Evolutionary conservation across 257 asterid genomes (phyloP).

Genomic region (Catharanthus roseus): DNA sequence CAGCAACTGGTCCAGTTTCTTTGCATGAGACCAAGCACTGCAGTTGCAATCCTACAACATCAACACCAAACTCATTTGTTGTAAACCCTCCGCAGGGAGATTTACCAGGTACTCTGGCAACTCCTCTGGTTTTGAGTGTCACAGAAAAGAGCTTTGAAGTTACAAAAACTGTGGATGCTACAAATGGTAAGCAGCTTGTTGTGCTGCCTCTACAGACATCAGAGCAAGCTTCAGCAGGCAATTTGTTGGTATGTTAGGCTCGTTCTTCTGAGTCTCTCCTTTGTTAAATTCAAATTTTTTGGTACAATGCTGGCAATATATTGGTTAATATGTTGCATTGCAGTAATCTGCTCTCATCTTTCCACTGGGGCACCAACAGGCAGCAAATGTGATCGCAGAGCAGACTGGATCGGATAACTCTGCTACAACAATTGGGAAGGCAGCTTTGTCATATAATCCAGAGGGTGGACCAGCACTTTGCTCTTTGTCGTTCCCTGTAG

Average conservation of each 20-base stretch:
- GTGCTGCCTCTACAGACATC: constrained; percentile 39
- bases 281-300: not conserved
- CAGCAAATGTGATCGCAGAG: constrained; percentile 24
- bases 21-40: constrained; percentile 21
- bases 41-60: constrained; percentile 23
- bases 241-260: constrained; percentile 35
- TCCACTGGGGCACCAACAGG: constrained; percentile 34
- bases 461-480: constrained; percentile 23
- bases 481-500: constrained; percentile 28
- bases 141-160: constrained; percentile 35
- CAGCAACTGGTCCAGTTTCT: constrained; percentile 25
- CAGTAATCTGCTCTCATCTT: constrained; percentile 33
- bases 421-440: constrained; percentile 23
- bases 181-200: constrained; percentile 19
- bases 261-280: not conserved
- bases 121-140: constrained; percentile 15
- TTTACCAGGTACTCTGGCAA: constrained; percentile 21
- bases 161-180: constrained; percentile 21
- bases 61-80: constrained; percentile 17
- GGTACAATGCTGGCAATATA: not conserved
- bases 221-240: constrained; percentile 31
- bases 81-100: constrained; percentile 25
- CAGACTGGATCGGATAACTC: constrained; percentile 31
- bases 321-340: constrained; percentile 10
- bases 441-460: constrained; percentile 27